A percentile compares a stretch with the other conserved stretches of the same genome.
These are phyloP conservation scores for Diacronema lutheri DNA, from an alignment of 78 protist genomes.

Conservation along the genomic window DNA sequence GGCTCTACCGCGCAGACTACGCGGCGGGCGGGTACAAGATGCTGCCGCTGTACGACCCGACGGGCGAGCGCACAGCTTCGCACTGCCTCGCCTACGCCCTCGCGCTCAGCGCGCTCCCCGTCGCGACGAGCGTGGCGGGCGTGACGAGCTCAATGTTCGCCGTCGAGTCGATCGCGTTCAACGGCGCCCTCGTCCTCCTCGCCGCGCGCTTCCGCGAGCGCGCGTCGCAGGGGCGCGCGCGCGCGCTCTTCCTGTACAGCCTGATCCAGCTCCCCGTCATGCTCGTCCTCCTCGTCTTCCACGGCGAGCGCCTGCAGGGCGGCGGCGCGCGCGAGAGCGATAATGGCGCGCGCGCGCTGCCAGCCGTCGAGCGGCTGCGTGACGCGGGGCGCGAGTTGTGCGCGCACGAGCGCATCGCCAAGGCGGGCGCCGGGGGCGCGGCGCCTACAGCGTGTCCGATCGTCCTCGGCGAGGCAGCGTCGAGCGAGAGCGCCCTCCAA, in stretches of 20 bases:
- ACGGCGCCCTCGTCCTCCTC: not conserved
- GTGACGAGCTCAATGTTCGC: slow-evolving; percentile 70
- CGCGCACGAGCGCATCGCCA: not conserved
- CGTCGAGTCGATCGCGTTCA: not conserved
- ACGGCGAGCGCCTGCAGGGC: not conserved
- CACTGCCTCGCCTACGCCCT: slow-evolving; percentile 32
- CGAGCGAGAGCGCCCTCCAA: too few relatives aligned
- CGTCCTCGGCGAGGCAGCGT: too few relatives aligned
- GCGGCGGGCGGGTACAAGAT: slow-evolving; percentile 51
- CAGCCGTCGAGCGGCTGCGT: not conserved
- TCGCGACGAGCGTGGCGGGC: not conserved
- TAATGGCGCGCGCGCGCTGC: not conserved
- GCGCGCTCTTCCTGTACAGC: slow-evolving; percentile 33
- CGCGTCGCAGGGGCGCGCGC: slow-evolving; percentile 16
- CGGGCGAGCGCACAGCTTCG: not conserved
- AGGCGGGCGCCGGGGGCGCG: too few relatives aligned
- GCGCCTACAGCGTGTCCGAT: too few relatives aligned
- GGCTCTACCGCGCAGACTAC: slow-evolving; percentile 51
- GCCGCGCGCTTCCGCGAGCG: slow-evolving; percentile 15
- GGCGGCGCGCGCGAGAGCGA: not conserved
- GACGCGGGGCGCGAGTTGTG: not conserved
- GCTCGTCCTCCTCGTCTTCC: slow-evolving; percentile 36
- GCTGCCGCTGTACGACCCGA: not conserved
- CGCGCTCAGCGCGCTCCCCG: not conserved
- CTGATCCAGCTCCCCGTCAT: slow-evolving; percentile 44